Conservation (phyloP, 345 rosid genomes). For the Euphorbia lathyris region DNA sequence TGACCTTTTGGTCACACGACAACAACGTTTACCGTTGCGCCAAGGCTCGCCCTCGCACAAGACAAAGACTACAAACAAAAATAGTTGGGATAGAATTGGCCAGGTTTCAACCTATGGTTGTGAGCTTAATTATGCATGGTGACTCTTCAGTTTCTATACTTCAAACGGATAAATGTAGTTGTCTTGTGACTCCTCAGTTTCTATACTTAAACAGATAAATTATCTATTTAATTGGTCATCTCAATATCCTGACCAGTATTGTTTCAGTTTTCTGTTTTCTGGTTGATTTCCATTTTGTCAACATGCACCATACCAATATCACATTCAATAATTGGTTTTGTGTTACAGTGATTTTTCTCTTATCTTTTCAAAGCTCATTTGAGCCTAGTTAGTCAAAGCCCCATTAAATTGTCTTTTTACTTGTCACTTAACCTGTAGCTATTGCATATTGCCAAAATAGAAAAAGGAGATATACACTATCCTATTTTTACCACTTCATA, state of each 20-base stretch:
- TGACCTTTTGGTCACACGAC: too few relatives aligned
- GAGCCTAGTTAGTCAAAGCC: neutral
- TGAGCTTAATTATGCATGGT: neutral
- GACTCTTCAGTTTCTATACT: neutral
- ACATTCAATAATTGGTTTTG: neutral
- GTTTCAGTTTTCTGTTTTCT: conserved; percentile 1
- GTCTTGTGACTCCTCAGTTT: too few relatives aligned
- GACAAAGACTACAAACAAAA: too few relatives aligned
- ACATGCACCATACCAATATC: neutral
- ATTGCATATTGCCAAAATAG: neutral
- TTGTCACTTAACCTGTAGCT: neutral
- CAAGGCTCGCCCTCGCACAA: too few relatives aligned
- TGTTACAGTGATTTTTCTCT: neutral
- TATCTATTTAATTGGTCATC: neutral
- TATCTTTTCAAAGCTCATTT: neutral
- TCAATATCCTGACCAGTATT: neutral
- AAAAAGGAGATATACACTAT: neutral
- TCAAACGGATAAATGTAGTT: too few relatives aligned
- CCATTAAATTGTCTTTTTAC: neutral
- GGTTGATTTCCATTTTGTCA: neutral
- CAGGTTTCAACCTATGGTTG: neutral
- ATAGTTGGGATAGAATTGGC: neutral
- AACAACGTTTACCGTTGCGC: too few relatives aligned
- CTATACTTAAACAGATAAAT: too few relatives aligned
- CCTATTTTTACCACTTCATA: neutral